Evolutionary conservation across 495 filamentous ascomycete species (phyloP), one percentile per base, ranked within the genome.

Genomic region (Penicillium samsonianum): DNA sequence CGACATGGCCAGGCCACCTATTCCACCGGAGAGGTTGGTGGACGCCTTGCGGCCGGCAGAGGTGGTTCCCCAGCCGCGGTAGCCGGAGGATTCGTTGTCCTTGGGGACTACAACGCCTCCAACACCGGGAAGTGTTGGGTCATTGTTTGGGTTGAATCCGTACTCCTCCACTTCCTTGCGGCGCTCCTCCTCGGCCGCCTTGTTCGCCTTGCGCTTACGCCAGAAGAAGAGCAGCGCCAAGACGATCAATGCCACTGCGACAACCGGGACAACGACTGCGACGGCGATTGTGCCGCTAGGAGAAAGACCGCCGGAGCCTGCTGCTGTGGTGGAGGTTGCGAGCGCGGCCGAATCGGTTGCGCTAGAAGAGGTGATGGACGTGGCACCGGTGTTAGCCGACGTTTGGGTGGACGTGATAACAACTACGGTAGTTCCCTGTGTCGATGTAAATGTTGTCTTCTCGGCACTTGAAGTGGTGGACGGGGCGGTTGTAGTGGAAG

Each of bases 81-180:
- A 98, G 28, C 94, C 94, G 9, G 84, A 78, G 25, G 75, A 78
- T 55, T 80, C 83, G 54, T 90, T 88, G 65, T 92, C 87, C 64
- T 86, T 90, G 44, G 78, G 71, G 6, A 75, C 69, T 57, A 79
- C 82, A 5, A 72, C 76, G 46, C 75, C 80, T 44, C 72, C 82
- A 26, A 68, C 70, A 25, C 73, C 75, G n/a, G 92, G 91, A 4
- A 93, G 74, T 4, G 88, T 88, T 2, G 94, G 92, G 65, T 96
- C 92, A 53, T 90, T 84, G 72, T 97, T 98, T 8, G 93, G 94
- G 68, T 97, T 98, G 78, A 91, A 97, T 20, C 87, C 87, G 68
- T 97, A 97, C 63, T 97, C 94, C 69, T 97, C 93, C 3, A 96
- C 90, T 67, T 98, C 95, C 72, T 96, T 96, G 53, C 92, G 82